Evolutionary conservation across 441 rosid genomes (phyloP).

Genomic region (Adansonia madagascariensis): DNA sequence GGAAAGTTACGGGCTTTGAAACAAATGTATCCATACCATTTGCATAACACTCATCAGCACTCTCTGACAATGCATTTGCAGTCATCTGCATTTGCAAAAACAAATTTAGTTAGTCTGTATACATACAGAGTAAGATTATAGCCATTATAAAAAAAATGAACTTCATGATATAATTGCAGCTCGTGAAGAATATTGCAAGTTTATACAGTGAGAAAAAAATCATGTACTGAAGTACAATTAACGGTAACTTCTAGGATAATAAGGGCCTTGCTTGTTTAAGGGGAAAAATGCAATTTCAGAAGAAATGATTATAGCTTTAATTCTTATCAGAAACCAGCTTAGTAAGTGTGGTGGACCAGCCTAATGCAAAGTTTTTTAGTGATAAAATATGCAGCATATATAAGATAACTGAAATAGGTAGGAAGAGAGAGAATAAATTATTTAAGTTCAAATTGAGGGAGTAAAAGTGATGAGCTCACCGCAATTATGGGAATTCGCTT

Average conservation of each 20-base stretch:
- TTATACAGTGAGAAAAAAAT: neutral
- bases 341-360: neutral
- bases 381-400: neutral
- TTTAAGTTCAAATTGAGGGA: neutral
- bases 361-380: neutral
- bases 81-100: constrained; percentile 53
- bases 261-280: too few relatives aligned
- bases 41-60: constrained; percentile 67
- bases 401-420: neutral
- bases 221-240: neutral
- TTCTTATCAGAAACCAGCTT: too few relatives aligned
- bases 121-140: neutral
- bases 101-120: neutral
- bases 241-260: neutral
- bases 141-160: neutral
- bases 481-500: constrained; percentile 78
- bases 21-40: constrained; percentile 96
- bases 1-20: constrained; percentile 89
- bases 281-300: neutral
- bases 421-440: neutral
- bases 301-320: too few relatives aligned
- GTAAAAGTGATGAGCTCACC: constrained; percentile 41
- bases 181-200: neutral
- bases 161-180: neutral
- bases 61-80: constrained; percentile 66